Percentiles rank a stretch among this genome's conserved stretches.
Evolutionary conservation across 306 rosid species (phyloP).

Genomic region (Casuarina cunninghamiana): DNA sequence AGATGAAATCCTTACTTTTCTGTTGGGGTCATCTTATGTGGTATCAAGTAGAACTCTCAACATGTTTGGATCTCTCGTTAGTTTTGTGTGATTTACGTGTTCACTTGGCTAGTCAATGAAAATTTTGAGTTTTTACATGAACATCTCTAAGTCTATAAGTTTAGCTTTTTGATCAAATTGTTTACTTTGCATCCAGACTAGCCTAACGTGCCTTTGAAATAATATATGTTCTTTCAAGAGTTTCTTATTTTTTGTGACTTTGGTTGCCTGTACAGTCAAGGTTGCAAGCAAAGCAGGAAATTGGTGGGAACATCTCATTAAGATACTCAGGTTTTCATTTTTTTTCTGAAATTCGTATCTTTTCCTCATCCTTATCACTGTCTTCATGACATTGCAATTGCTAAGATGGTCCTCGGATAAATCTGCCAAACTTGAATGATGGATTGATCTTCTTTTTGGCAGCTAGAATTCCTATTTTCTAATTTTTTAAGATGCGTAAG

Average conservation of each 20-base stretch:
- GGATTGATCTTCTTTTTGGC: neutral
- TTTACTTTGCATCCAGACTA: neutral
- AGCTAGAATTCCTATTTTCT: neutral
- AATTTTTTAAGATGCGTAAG: neutral
- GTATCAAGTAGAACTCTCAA: neutral
- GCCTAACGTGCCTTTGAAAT: neutral
- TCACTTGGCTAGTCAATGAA: neutral
- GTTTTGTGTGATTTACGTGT: neutral
- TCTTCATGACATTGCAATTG: neutral
- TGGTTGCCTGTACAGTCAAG: slow-evolving; percentile 63
- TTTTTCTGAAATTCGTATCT: slow-evolving; percentile 7
- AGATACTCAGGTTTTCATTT: slow-evolving; percentile 82
- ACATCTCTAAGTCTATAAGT: neutral
- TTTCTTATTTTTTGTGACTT: neutral
- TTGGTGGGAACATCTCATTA: slow-evolving; percentile 65
- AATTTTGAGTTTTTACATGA: neutral
- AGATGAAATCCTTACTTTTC: slow-evolving; percentile 1
- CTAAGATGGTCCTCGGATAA: neutral
- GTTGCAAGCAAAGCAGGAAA: slow-evolving; percentile 91
- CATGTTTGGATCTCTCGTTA: neutral
- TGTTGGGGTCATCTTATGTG: neutral
- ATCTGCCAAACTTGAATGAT: slow-evolving; percentile 1
- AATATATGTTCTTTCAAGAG: neutral
- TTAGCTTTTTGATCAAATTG: neutral
- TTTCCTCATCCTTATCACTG: slow-evolving; percentile 3